Base-by-base conservation (phyloP, 495 filamentous ascomycete species). In the Pseudevernia furfuracea region DNA sequence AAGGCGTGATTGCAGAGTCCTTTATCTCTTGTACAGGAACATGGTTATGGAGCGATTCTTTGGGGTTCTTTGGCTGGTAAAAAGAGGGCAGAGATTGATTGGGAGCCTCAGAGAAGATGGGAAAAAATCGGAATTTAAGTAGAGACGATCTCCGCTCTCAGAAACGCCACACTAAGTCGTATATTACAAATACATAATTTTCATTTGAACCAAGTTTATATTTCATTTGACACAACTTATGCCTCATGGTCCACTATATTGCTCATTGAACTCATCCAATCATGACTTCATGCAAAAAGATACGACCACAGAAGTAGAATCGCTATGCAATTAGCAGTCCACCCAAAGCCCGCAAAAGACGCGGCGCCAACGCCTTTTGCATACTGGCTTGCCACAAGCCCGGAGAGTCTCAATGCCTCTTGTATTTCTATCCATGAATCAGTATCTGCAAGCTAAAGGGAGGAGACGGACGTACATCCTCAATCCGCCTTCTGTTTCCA, bases 401-500 rank as follows among this genome's bases (percentile, higher is more conserved):
- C 53, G 14, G 39, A 28, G 23, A 52, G 6, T 11, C 32, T 63
- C 36, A 63, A 12, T 64, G 44, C 34, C 28, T 64, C 36, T 64
- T 64, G 25, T 64, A 64, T 59, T 64, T 64, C 62, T 64, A 32
- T 34, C 34, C 14, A 23, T 34, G 21, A 41, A 25, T 64, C 56
- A 64, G 62, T 25, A 48, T 25, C 15, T 7, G 43, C 34, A 32
- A 64, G 28, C 28, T 25, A 12, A 53, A 39, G 0, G 4, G 21
- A 15, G 38, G 25, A 4, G 1, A 21, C 28, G 14, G 41, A 64
- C 62, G 37, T 25, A 64, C 62, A 79, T 96, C 91, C 68, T 97
- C 93, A 66, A 94, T 84, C 71, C 87, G 84, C 69, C 89, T 84
- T 68, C 87, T 79, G 74, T 96, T 92, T 69, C 84, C 82, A 43